Base-by-base conservation (phyloP, 2,329 filamentous ascomycete species). In the Apiospora arundinis region DNA sequence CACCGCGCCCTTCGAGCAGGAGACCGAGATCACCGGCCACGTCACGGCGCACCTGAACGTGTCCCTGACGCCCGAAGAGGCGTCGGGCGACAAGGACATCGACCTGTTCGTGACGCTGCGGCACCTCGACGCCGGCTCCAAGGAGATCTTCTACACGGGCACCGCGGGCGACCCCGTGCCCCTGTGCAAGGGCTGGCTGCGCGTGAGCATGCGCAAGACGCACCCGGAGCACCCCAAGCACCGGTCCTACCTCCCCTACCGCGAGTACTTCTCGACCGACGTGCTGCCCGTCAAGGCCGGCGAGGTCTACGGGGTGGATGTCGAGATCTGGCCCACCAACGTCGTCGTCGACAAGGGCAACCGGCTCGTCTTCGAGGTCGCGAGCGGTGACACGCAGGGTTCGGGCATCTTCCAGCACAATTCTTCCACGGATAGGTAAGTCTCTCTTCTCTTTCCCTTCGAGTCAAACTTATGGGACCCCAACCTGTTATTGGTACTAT, bases 21-120 rank as follows among this genome's bases (percentile, higher is more conserved):
- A 93, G 75, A 92, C 88, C 0, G 92, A 93, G 76, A 88, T 94
- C 70, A 93, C 92, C 0, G 92, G 92, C 0, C 90, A 93, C 76
- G 82, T 92, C 40, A 83, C 89, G 0, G 90, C 90, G 0, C 91
- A 90, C 74, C 82, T 94, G 4, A 89, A 90, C 72, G 87, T 92
- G 0, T 92, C 91, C 0, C 81, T 92, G 3, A 90, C 87, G 0
- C 81, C 91, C 78, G 88, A 78, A 78, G 32, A 63, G 16, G 28
- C 52, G 0, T 77, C 75, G 1, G 80, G 77, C 1, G 78, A 81
- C 0, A 81, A 77, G 4, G 90, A 92, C 70, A 91, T 92, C 42
- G 90, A 92, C 74, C 78, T 92, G 4, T 92, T 92, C 75, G 77
- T 92, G 18, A 92, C 90, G 0, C 81, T 92, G 4, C 85, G 90